A percentile compares a stretch with the other conserved stretches of the same genome.
phyloP scores from a whole-genome alignment of 2,329 filamentous ascomycete genomes.

The Monosporascus sp. region DNA sequence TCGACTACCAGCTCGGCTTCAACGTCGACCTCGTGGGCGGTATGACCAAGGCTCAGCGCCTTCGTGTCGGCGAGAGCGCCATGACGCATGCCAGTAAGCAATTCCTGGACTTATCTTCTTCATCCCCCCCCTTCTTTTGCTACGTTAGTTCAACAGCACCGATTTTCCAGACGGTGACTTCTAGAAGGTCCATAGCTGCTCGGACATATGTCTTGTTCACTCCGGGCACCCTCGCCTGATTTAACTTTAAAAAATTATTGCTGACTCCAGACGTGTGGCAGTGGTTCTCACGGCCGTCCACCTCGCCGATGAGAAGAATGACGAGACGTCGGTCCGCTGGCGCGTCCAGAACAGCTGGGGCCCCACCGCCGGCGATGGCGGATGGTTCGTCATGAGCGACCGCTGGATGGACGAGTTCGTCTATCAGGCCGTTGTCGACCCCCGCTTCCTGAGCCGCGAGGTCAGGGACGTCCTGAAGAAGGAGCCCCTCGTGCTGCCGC shows the following conservation, averaged over 20 bases:
- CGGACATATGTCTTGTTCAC: too few relatives aligned
- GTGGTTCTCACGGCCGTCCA: slow-evolving; percentile 85
- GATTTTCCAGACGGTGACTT: too few relatives aligned
- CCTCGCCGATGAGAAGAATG: slow-evolving; percentile 48
- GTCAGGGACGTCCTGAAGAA: slow-evolving; percentile 65
- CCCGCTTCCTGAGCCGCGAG: slow-evolving; percentile 57
- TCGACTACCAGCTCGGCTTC: slow-evolving; percentile 80
- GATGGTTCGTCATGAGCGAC: slow-evolving; percentile 89
- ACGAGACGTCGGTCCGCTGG: slow-evolving; percentile 66
- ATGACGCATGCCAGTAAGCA: slow-evolving; percentile 74
- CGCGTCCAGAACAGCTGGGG: slow-evolving; percentile 87
- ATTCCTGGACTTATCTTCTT: too few relatives aligned
- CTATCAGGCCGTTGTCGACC: slow-evolving; percentile 82
- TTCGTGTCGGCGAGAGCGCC: slow-evolving; percentile 67
- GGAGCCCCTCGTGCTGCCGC: slow-evolving; percentile 63
- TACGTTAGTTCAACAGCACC: too few relatives aligned
- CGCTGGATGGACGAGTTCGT: slow-evolving; percentile 74
- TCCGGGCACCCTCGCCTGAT: too few relatives aligned
- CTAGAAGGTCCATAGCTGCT: too few relatives aligned
- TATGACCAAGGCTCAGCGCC: slow-evolving; percentile 67
- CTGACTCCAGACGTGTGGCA: too few relatives aligned
- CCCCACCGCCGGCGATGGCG: slow-evolving; percentile 61
- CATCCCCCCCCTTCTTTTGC: too few relatives aligned
- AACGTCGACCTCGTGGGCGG: slow-evolving; percentile 59
- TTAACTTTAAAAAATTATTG: too few relatives aligned